A percentile compares a stretch with the other conserved stretches of the same genome.
Conservation (phyloP, 2,329 filamentous ascomycete species). For the Ophiostoma angusticollis region DNA sequence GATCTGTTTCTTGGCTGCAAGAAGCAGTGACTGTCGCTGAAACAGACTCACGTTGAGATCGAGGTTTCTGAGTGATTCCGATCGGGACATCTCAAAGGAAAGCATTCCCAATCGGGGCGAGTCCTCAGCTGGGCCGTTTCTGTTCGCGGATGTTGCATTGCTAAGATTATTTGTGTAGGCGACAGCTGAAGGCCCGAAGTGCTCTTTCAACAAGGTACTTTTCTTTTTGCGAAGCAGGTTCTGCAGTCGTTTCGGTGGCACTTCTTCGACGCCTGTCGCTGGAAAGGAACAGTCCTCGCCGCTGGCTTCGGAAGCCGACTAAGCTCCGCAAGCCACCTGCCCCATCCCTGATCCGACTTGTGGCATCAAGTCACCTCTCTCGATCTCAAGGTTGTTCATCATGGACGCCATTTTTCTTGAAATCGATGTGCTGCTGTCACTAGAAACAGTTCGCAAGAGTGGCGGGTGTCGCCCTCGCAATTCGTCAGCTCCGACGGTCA, state of each 20-base stretch:
- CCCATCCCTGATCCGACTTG: too few relatives aligned
- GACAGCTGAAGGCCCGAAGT: not conserved
- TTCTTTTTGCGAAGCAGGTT: conserved; percentile 2
- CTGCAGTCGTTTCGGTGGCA: not conserved
- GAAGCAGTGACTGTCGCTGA: conserved; percentile 12
- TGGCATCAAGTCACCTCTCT: too few relatives aligned
- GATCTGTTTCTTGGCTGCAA: conserved; percentile 12
- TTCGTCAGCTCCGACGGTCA: not conserved
- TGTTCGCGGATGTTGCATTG: not conserved
- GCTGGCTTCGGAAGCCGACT: conserved; percentile 3
- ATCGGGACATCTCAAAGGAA: conserved; percentile 11
- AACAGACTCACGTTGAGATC: conserved; percentile 12
- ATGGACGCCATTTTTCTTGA: not conserved
- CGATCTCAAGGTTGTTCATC: not conserved
- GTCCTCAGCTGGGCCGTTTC: not conserved
- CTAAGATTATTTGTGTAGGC: not conserved
- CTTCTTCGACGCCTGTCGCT: not conserved
- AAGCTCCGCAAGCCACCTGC: conserved; percentile 5
- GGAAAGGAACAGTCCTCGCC: not conserved
- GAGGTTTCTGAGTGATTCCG: conserved; percentile 10
- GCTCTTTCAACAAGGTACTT: not conserved
- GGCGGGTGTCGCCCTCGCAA: not conserved
- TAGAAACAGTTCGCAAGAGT: conserved; percentile 2
- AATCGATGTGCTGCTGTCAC: conserved; percentile 3
- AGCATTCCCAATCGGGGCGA: conserved; percentile 11